Base-by-base conservation (phyloP, 768 basidiomycete genomes). In the Xerocomellus chrysenteron region DNA sequence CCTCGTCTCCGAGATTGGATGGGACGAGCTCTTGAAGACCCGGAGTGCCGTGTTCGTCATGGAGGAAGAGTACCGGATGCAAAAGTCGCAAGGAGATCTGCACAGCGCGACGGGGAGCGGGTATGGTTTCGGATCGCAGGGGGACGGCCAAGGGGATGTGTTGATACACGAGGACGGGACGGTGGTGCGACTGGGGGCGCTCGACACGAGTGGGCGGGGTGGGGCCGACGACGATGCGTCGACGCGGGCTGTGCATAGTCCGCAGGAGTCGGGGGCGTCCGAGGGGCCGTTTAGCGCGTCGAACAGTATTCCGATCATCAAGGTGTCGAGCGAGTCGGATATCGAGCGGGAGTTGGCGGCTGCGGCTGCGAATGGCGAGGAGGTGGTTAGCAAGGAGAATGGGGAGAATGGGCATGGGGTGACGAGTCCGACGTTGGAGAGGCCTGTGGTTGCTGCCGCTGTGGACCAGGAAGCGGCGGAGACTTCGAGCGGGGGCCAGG, bases 31-130 rank as follows among this genome's bases (percentile, higher is more conserved):
- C 3, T 80, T 99, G 54, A 94, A 94, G 77, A 90, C 92, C 14
- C 87, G 97, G 81, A 94, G 92, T 71, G 75, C 79, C 37, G 97
- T 99, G 14, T 98, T 99, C 73, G 97, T 99, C 40, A 99, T 99
- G 97, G 97, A 98, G 70, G 96, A 99, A 70, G 97, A 99, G 70
- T 99, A 99, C 70, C 83, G 97, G 37, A 90, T 92, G 86, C 96
- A 98, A 76, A 98, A 98, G 69, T 87, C 90, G 2, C 84, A 90
- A 6, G 76, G 70, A 2, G 92, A 94, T 30, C 77, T 88, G n/a
- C 76, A 79, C 47, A 69, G 76, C 48, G 69, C 59, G n/a, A 61
- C 66, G 16, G 52, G 59, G 48, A 52, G 57, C 17, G 48, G 35
- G n/a, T 57, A 58, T 6, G 62, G 61, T 11, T 43, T 71, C 11